Base-by-base conservation (phyloP, 495 filamentous ascomycete species). In the Aspergillus panamensis region DNA sequence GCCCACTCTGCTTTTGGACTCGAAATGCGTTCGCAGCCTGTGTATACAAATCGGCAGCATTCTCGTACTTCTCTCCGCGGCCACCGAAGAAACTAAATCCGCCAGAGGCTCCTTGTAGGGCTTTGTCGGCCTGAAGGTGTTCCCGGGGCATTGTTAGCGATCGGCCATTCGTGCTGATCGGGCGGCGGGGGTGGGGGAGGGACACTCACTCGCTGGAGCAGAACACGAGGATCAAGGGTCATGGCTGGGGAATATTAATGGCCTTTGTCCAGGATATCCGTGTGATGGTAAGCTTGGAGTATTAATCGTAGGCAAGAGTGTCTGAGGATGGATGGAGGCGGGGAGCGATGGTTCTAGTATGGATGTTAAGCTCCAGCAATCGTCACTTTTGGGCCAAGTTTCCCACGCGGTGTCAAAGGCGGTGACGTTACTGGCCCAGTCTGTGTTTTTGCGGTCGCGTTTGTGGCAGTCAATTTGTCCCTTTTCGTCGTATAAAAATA, bases 21-120 rank as follows among this genome's bases (percentile, higher is more conserved):
- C 85, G 79, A 69, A 91, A 96, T 30, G 86, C 87, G 74, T 93
- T 93, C 53, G 85, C 92, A 33, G 91, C 91, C 63, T 91, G 83
- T 44, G 81, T 80, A 65, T 89, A 96, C 48, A 92, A 76, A 61
- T 94, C 87, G 52, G 88, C 88, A 9, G 91, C 91, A 75, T 82
- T 82, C 72, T 92, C 87, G 60, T 85, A 90, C 70, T 96, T 96
- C 61, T 96, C 91, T 65, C 85, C 78, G 54, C 84, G 80, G 32
- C 88, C 87, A 43, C 89, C 85, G 62, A 96, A 94, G 70, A 92
- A 85, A 60, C 80, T 84, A 63, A 85, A 87, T 47, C 92, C 91
- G 3, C 86, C 75, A n/a, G 79, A 76, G 12, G 89, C 90, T 60
- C 84, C 73, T 60, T 80, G 68, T 4, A 86, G 79, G 16, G 86